A percentile compares a stretch with the other conserved stretches of the same genome.
Evolutionary conservation across 169 alveolate species (phyloP).

Genomic region (Plasmodium coatneyi): DNA sequence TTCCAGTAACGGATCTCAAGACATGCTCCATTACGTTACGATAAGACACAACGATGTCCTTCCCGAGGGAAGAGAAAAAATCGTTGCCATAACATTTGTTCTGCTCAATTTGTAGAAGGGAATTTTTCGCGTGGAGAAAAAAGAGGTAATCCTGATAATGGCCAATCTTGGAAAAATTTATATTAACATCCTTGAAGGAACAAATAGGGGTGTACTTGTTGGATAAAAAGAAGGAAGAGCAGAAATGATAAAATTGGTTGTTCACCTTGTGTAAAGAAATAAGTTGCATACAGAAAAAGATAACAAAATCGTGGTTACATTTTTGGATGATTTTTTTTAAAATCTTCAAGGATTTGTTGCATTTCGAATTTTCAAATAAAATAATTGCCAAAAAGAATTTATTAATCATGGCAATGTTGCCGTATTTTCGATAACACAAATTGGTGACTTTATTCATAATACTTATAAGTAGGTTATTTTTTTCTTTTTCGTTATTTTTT

Average conservation of each 20-base stretch:
- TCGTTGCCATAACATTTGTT: background rate
- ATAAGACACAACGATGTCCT: background rate
- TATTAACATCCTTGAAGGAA: constrained; percentile 43
- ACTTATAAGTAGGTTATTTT: constrained; percentile 26
- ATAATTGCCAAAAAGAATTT: constrained; percentile 61
- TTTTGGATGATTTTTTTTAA: constrained; percentile 37
- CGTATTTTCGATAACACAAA: constrained; percentile 39
- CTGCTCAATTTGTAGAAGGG: constrained; percentile 25
- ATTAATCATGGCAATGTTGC: constrained; percentile 29
- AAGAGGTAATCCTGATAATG: constrained; percentile 36
- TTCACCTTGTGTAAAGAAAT: constrained; percentile 23
- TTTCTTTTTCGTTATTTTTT: constrained; percentile 41
- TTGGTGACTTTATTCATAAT: constrained; percentile 67
- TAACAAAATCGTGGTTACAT: constrained; percentile 15
- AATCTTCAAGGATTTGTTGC: constrained; percentile 30
- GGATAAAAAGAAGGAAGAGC: constrained; percentile 49
- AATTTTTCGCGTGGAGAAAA: background rate
- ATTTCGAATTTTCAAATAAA: constrained; percentile 47
- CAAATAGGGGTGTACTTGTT: constrained; percentile 17
- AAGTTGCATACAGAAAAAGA: constrained; percentile 59
- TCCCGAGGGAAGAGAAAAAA: constrained; percentile 7
- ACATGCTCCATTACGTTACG: background rate
- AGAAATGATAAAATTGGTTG: constrained; percentile 52
- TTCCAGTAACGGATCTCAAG: background rate
- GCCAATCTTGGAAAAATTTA: constrained; percentile 5